Base-by-base conservation (phyloP, 2,329 filamentous ascomycete species). In the Talaromyces sp. region DNA sequence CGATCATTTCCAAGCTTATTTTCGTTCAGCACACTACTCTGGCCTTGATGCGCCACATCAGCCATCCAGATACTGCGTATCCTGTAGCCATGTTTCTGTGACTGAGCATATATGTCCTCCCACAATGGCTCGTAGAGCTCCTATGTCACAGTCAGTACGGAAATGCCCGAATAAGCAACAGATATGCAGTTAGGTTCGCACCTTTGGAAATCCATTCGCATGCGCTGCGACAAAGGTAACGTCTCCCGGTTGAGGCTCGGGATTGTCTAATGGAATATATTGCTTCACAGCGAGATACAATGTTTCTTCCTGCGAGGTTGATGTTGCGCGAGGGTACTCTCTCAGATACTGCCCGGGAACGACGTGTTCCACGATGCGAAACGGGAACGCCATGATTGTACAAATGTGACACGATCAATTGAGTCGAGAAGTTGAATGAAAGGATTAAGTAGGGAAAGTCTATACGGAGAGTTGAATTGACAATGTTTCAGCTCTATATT, bases 111-210 rank as follows among this genome's bases (percentile, higher is more conserved):
- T 1, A 97, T 80, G 58, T 96, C 91, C 64, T 93, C 91, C 90
- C 92, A 97, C 0, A 97, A 80, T 0, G 93, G 90, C 70, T 97
- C 93, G 72, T 97, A 97, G 1, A 97, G 77, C 80, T 98, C 93
- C 89, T 92, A 66, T 5, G 8, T 31, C 14, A 39, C 1, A 21
- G 23, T 54, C 46, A 55, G 58, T 16, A 40, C 9, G 23, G 5
- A 1, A 21, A 21, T 33, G n/a, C 5, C 48, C n/a, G 5, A 35
- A 35, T n/a, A 9, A 6, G n/a, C 25, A 25, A 23, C 11, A 25
- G 42, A 5, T 5, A 14, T 28, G 31, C 21, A 21, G 28, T n/a
- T 18, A 35, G 2, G 4, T 58, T 42, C 69, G 60, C 74, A 90
- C 90, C 83, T 97, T 98, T 11, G 91, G 90, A 68, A 97, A 96